Evolutionary conservation across 805 yeast species (phyloP).

Genomic region (Ogataea methanolica): DNA sequence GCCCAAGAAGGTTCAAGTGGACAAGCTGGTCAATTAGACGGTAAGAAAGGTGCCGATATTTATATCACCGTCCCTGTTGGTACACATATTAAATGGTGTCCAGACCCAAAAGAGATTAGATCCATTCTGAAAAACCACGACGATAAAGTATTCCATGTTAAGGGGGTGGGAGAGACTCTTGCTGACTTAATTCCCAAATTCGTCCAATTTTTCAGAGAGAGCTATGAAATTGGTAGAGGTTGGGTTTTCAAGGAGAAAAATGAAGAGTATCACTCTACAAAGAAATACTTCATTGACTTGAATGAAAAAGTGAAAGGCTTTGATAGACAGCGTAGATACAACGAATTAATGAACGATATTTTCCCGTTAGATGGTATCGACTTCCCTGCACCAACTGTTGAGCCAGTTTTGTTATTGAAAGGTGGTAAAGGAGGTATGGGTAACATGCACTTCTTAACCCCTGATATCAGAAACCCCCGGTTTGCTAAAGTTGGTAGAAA

Average conservation of each 20-base stretch:
- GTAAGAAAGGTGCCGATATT: constrained; percentile 76
- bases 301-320: constrained; percentile 58
- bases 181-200: constrained; percentile 30
- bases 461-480: constrained; percentile 81
- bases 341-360: constrained; percentile 59
- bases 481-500: constrained; percentile 78
- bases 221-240: constrained; percentile 70
- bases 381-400: constrained; percentile 50
- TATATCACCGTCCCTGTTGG: constrained; percentile 89
- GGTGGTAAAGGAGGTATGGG: constrained; percentile 98
- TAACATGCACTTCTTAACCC: constrained; percentile 88
- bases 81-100: constrained; percentile 80
- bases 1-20: constrained; percentile 77
- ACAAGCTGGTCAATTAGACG: constrained; percentile 73
- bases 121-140: constrained; percentile 11
- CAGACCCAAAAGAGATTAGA: constrained; percentile 53
- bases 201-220: constrained; percentile 59
- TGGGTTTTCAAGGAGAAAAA: constrained; percentile 84
- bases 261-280: constrained; percentile 60
- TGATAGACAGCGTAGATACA: constrained; percentile 53
- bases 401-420: constrained; percentile 63
- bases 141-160: constrained; percentile 24
- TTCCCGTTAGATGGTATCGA: constrained; percentile 86
- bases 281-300: constrained; percentile 63
- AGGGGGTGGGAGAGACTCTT: constrained; percentile 20